Evolutionary conservation across 2,329 filamentous ascomycete species (phyloP).

Genomic region (Trichoderma pleuroti): DNA sequence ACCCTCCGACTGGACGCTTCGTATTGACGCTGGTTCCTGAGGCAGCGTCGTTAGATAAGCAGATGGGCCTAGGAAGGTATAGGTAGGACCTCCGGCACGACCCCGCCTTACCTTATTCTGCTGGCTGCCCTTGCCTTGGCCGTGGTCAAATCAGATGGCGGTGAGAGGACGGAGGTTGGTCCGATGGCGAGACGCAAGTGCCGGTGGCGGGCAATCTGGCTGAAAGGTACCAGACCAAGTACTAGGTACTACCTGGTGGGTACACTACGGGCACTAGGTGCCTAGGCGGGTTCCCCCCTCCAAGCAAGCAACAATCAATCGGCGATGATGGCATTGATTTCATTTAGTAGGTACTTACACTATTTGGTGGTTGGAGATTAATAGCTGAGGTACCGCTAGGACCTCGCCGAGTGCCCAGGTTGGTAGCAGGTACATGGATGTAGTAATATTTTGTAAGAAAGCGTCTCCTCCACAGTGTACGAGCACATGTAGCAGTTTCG

Average conservation of each 20-base stretch:
- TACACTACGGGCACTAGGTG: not conserved
- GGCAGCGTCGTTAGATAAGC: conserved; percentile 5
- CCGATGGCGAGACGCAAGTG: conserved; percentile 14
- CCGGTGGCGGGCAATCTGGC: conserved; percentile 12
- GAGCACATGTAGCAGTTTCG: not conserved
- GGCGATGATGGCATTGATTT: not conserved
- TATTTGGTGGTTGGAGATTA: too few relatives aligned
- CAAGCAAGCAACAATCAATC: not conserved
- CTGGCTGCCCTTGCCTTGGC: not conserved
- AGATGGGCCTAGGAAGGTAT: not conserved
- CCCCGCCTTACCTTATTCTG: not conserved
- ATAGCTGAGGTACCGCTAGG: too few relatives aligned
- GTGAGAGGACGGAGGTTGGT: conserved; percentile 6
- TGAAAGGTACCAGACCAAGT: not conserved
- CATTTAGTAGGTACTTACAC: too few relatives aligned
- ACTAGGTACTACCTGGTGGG: not conserved
- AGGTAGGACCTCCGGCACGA: not conserved
- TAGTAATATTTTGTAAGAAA: not conserved
- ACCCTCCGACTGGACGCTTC: not conserved
- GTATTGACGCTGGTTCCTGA: not conserved
- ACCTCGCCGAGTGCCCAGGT: too few relatives aligned
- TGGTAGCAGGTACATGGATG: too few relatives aligned
- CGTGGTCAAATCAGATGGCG: conserved; percentile 8
- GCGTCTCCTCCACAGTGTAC: not conserved
- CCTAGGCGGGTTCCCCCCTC: not conserved